Evolutionary conservation across 495 filamentous ascomycete species (phyloP).

Genomic region (Hypoxylon trugodes): DNA sequence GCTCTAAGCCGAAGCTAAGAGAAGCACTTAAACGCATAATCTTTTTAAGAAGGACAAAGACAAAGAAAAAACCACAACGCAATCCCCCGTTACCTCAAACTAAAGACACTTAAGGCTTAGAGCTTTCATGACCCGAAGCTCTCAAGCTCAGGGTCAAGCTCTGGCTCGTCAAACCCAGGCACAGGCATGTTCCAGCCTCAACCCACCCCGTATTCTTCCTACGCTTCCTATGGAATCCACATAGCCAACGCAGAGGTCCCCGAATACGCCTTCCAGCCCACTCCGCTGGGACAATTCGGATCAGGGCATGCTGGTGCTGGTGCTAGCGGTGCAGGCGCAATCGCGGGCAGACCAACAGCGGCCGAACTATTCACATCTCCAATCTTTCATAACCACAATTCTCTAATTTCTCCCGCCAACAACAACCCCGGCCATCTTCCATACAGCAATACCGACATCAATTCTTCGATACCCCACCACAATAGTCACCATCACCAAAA

Average conservation of each 20-base stretch:
- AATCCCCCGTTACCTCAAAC: not conserved
- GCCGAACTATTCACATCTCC: constrained; percentile 47
- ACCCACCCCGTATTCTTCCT: constrained; percentile 55
- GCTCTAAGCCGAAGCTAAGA: not conserved
- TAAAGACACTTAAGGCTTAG: too few species aligned
- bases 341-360: constrained; percentile 31
- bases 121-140: constrained; percentile 40
- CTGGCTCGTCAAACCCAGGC: constrained; percentile 41
- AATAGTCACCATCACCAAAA: constrained; percentile 22
- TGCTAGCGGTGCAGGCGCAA: constrained; percentile 13
- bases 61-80: too few species aligned
- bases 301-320: constrained; percentile 36
- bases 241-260: constrained; percentile 49
- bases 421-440: constrained; percentile 42
- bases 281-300: constrained; percentile 48
- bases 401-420: constrained; percentile 44
- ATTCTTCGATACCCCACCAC: constrained; percentile 28
- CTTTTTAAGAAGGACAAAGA: too few species aligned
- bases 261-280: constrained; percentile 55
- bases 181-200: constrained; percentile 65
- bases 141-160: constrained; percentile 41
- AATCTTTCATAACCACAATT: constrained; percentile 56
- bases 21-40: not conserved
- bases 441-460: constrained; percentile 45
- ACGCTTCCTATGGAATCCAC: constrained; percentile 49